These are phyloP conservation scores for Piper longum DNA, from an alignment of 164 flowering plant genomes.

Conservation along the genomic window DNA sequence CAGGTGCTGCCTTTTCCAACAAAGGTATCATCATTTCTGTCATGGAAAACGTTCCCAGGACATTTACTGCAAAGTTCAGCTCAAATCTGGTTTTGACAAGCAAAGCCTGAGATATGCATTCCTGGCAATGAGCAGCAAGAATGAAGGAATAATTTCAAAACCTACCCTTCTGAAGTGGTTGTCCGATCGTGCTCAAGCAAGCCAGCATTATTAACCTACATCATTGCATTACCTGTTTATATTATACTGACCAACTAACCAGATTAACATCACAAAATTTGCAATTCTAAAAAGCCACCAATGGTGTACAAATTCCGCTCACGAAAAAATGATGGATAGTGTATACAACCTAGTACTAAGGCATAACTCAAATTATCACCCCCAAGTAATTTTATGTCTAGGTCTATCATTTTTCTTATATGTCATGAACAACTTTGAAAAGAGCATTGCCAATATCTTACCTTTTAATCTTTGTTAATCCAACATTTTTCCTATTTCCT, in stretches of 20 bases:
- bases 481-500: too few relatives aligned
- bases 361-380: too few relatives aligned
- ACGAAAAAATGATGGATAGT: too few relatives aligned
- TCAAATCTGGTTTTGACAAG: constrained; percentile 37
- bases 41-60: constrained; percentile 61
- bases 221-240: not conserved
- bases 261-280: constrained; percentile 1
- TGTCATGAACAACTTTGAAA: too few relatives aligned
- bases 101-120: not conserved
- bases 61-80: constrained; percentile 83
- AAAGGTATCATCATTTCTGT: constrained; percentile 75
- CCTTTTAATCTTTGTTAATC: too few relatives aligned
- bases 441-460: too few relatives aligned
- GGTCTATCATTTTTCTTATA: too few relatives aligned
- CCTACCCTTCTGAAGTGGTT: constrained; percentile 93
- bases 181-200: constrained; percentile 51
- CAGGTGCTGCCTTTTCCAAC: constrained; percentile 79
- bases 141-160: constrained; percentile 10
- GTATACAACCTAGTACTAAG: too few relatives aligned
- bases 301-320: too few relatives aligned
- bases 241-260: not conserved
- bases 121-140: not conserved
- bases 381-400: too few relatives aligned
- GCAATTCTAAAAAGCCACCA: not conserved
- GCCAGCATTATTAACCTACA: constrained; percentile 93